These are phyloP conservation scores for Cucurbita maxima DNA, from an alignment of 306 rosid species.

Conservation along the genomic window DNA sequence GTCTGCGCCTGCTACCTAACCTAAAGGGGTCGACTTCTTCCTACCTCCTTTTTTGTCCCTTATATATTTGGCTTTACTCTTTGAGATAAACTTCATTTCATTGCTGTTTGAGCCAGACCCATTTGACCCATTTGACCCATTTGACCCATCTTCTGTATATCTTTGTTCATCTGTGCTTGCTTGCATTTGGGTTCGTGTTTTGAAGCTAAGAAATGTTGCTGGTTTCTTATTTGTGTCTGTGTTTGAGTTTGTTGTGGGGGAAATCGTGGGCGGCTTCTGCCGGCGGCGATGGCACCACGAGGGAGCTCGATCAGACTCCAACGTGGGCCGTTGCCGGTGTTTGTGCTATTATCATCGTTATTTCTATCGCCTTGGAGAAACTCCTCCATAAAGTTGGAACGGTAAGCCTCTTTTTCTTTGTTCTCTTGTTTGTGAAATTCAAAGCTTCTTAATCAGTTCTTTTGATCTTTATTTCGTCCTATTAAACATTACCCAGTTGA, in stretches of 20 bases:
- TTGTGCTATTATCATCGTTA: constrained; percentile 56
- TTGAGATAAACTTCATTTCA: background rate
- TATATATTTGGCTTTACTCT: background rate
- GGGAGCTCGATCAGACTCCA: constrained; percentile 65
- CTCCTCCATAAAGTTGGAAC: constrained; percentile 61
- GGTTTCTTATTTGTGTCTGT: constrained; percentile 1
- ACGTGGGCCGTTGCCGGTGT: constrained; percentile 92
- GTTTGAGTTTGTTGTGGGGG: constrained; percentile 6
- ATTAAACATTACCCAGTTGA: background rate
- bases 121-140: background rate
- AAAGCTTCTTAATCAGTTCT: background rate
- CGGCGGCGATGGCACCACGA: constrained; percentile 10
- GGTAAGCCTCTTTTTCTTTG: constrained; percentile 18
- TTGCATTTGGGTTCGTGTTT: background rate
- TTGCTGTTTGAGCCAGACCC: background rate
- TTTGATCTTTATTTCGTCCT: no score
- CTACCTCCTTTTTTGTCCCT: background rate
- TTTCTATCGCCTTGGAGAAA: constrained; percentile 58
- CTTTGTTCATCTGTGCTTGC: background rate
- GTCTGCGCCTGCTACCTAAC: background rate
- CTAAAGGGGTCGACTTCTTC: background rate
- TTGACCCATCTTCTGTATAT: background rate
- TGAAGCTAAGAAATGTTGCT: background rate
- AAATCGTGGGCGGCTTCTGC: constrained; percentile 38
- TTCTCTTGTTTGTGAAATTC: background rate